Percentiles rank a stretch among this genome's conserved stretches.
These are phyloP conservation scores for Rosa rugosa DNA, from an alignment of 306 rosid species.

Conservation along the genomic window DNA sequence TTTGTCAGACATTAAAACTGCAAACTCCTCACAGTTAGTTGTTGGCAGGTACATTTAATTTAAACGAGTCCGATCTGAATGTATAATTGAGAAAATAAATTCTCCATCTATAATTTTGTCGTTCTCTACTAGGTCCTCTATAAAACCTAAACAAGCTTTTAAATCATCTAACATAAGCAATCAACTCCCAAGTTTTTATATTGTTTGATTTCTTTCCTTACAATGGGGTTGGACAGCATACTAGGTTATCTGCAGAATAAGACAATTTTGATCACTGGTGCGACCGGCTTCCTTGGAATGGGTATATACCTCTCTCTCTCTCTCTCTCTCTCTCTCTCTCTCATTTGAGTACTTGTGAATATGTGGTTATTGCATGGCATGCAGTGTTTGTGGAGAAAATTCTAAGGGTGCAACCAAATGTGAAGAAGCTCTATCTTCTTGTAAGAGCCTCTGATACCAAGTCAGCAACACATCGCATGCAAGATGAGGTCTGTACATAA, in stretches of 20 bases:
- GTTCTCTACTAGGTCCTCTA: too few species aligned
- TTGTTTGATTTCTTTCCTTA: background rate
- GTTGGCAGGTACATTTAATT: too few species aligned
- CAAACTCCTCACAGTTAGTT: too few species aligned
- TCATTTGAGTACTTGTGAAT: background rate
- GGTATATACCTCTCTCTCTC: background rate
- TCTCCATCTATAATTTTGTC: too few species aligned
- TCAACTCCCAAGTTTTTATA: background rate
- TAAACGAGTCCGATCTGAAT: too few species aligned
- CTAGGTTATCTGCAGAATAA: constrained; percentile 21
- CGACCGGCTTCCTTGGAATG: constrained; percentile 28
- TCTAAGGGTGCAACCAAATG: constrained; percentile 25
- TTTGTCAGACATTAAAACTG: too few species aligned
- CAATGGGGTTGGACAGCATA: constrained; percentile 38
- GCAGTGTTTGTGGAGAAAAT: constrained; percentile 33
- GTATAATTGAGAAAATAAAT: too few species aligned
- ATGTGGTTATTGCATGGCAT: background rate
- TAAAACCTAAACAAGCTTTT: too few species aligned
- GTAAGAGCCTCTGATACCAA: constrained; percentile 19
- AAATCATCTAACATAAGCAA: too few species aligned
- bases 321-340: background rate
- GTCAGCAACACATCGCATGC: constrained; percentile 20
- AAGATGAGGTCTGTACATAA: constrained; percentile 15
- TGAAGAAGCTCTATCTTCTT: constrained; percentile 31
- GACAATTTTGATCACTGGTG: constrained; percentile 31